Percentiles rank a stretch among this genome's conserved stretches.
Evolutionary conservation across 768 basidiomycete genomes (phyloP).

Genomic region (Collybia mongolica): DNA sequence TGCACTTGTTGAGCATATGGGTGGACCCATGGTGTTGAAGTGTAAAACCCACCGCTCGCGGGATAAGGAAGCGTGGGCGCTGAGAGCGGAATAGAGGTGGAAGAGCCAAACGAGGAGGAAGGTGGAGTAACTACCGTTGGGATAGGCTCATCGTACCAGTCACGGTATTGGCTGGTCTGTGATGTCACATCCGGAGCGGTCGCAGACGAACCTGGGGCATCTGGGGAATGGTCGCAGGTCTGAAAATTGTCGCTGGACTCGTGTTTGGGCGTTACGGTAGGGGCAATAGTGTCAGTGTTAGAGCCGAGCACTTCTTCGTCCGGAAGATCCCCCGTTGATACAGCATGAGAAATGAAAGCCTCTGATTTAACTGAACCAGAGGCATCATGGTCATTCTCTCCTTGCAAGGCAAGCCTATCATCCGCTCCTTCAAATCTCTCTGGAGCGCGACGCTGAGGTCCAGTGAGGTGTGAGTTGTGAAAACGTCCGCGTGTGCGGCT

Average conservation of each 20-base stretch:
- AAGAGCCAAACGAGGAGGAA: slow-evolving; percentile 29
- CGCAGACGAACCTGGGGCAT: slow-evolving; percentile 14
- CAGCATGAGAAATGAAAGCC: too few species aligned
- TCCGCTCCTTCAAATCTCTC: slow-evolving; percentile 17
- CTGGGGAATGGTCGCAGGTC: slow-evolving; percentile 8
- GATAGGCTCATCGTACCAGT: slow-evolving; percentile 43
- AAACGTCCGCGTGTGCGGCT: slow-evolving; percentile 44
- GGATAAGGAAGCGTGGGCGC: slow-evolving; percentile 29
- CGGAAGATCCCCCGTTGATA: neutral
- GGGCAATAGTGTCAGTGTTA: slow-evolving; percentile 9
- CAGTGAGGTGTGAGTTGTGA: slow-evolving; percentile 23
- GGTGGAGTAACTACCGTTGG: slow-evolving; percentile 35
- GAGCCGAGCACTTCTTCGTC: slow-evolving; percentile 8
- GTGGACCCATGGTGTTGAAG: slow-evolving; percentile 52
- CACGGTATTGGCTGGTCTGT: slow-evolving; percentile 34
- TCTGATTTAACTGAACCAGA: neutral
- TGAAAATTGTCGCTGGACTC: neutral
- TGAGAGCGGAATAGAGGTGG: slow-evolving; percentile 20
- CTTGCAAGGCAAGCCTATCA: slow-evolving; percentile 10
- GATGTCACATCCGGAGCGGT: slow-evolving; percentile 12
- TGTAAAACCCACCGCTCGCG: slow-evolving; percentile 42
- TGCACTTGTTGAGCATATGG: slow-evolving; percentile 48
- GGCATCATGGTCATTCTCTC: slow-evolving; percentile 1
- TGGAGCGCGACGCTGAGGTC: slow-evolving; percentile 23
- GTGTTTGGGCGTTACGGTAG: neutral